Evolutionary conservation across 768 basidiomycete species (phyloP).

Genomic region (Rubroboletus satanas): DNA sequence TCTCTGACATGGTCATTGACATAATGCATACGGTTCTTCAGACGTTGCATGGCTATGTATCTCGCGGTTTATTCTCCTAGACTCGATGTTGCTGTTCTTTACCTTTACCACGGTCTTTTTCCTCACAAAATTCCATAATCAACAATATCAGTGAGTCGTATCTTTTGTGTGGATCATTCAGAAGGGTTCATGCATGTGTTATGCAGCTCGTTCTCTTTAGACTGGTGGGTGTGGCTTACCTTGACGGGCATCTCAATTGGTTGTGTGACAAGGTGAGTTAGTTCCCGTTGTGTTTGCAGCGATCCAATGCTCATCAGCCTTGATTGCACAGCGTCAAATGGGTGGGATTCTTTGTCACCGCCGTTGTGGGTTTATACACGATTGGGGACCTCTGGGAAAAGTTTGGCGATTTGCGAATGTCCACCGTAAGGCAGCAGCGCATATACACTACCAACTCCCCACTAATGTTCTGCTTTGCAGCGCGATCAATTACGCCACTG

Average conservation of each 20-base stretch:
- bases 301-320: background rate
- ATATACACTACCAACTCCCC: constrained; percentile 1
- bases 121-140: constrained; percentile 94
- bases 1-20: background rate
- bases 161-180: background rate
- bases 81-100: constrained; percentile 99
- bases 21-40: constrained; percentile 25
- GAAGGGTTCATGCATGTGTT: constrained; percentile 1
- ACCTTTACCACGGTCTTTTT: constrained; percentile 96
- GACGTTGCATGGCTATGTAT: constrained; percentile 97
- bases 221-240: constrained; percentile 98
- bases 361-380: constrained; percentile 92
- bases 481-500: constrained; percentile 87
- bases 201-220: constrained; percentile 81
- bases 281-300: background rate
- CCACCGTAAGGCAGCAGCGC: constrained; percentile 56
- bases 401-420: constrained; percentile 93
- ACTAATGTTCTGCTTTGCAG: constrained; percentile 38
- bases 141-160: constrained; percentile 79
- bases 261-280: constrained; percentile 77
- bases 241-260: constrained; percentile 94
- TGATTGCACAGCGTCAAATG: constrained; percentile 73
- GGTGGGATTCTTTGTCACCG: constrained; percentile 93
- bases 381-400: constrained; percentile 98
- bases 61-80: constrained; percentile 94